Conservation (phyloP, 164 flowering plant genomes). For the Saururus chinensis region DNA sequence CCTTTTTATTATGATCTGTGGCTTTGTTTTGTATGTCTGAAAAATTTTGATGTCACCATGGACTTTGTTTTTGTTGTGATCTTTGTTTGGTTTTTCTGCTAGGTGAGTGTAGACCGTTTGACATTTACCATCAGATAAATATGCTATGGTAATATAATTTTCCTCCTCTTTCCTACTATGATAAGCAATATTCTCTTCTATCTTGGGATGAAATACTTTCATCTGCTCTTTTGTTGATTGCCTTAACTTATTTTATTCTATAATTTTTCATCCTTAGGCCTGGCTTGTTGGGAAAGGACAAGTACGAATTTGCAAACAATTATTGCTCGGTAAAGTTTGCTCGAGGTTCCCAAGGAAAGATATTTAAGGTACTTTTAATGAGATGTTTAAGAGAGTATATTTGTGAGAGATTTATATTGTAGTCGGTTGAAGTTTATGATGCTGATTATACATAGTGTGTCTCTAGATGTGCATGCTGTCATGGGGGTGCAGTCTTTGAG, state of each 20-base stretch:
- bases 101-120: slow-evolving; percentile 89
- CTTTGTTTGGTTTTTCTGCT: slow-evolving; percentile 28
- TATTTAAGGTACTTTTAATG: slow-evolving; percentile 42
- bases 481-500: too few species aligned
- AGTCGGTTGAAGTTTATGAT: too few species aligned
- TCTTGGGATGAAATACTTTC: too few species aligned
- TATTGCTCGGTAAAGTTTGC: slow-evolving; percentile 48
- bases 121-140: slow-evolving; percentile 93
- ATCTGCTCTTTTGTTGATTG: background rate
- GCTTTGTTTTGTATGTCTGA: background rate
- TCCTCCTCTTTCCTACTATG: too few species aligned
- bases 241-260: background rate
- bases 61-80: background rate
- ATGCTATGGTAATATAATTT: slow-evolving; percentile 66
- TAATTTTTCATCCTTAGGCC: slow-evolving; percentile 38
- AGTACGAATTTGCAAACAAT: slow-evolving; percentile 77
- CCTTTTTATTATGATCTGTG: background rate
- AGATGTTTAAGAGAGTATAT: background rate
- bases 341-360: slow-evolving; percentile 40
- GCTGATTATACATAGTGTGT: too few species aligned
- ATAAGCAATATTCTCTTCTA: too few species aligned
- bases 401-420: too few species aligned
- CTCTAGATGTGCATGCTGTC: too few species aligned
- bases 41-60: background rate
- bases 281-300: slow-evolving; percentile 74